Evolutionary conservation across 805 yeast genomes (phyloP).

Genomic region (Priceomyces medius): DNA sequence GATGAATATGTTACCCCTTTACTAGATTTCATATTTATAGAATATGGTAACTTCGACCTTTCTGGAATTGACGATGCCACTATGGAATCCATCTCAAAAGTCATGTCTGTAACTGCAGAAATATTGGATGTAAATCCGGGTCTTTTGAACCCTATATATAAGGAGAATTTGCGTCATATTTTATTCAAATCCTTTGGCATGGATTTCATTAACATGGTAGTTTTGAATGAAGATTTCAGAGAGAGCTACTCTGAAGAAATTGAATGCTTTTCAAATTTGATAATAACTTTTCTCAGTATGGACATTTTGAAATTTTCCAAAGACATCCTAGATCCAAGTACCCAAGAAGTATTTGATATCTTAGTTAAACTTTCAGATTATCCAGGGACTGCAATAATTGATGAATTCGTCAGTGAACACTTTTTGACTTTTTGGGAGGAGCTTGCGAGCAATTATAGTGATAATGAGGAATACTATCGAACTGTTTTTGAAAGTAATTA

Average conservation of each 20-base stretch:
- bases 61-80: conserved; percentile 5
- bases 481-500: conserved; percentile 13
- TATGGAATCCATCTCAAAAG: conserved; percentile 19
- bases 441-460: conserved; percentile 54
- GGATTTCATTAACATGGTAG: conserved; percentile 32
- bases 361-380: conserved; percentile 54
- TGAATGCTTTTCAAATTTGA: conserved; percentile 43
- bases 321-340: conserved; percentile 32
- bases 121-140: conserved; percentile 46
- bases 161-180: conserved; percentile 26
- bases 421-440: conserved; percentile 71
- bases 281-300: conserved; percentile 47
- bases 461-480: conserved; percentile 41
- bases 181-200: conserved; percentile 49
- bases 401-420: conserved; percentile 52
- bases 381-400: conserved; percentile 56
- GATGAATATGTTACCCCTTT: conserved; percentile 23
- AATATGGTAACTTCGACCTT: conserved; percentile 9
- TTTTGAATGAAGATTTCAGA: conserved; percentile 27
- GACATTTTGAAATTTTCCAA: conserved; percentile 45
- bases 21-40: conserved; percentile 20
- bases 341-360: conserved; percentile 45
- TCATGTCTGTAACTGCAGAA: conserved; percentile 41
- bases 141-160: conserved; percentile 32
- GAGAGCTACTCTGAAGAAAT: conserved; percentile 33